Percentiles rank a stretch among this genome's conserved stretches.
These are phyloP conservation scores for Coemansia sp. DNA, from an alignment of 192 early-diverging fungal species.

Conservation along the genomic window DNA sequence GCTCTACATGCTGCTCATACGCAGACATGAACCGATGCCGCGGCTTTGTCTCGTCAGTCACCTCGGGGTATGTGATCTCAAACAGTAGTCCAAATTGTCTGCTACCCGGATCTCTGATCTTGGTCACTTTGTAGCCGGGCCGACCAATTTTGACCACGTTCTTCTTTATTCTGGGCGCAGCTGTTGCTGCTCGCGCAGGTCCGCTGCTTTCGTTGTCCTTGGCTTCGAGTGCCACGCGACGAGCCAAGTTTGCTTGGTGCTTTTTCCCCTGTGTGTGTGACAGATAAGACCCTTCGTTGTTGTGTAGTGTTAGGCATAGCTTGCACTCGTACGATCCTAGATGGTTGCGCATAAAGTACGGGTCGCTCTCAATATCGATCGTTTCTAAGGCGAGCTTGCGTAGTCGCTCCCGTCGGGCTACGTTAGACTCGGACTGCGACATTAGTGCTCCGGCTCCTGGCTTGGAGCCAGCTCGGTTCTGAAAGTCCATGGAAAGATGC, in stretches of 20 bases:
- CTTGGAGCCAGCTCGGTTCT: constrained; percentile 93
- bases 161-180: constrained; percentile 58
- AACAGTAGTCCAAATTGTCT: constrained; percentile 89
- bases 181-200: background rate
- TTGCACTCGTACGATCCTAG: constrained; percentile 81
- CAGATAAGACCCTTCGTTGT: constrained; percentile 92
- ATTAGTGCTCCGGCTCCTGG: constrained; percentile 87
- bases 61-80: constrained; percentile 94
- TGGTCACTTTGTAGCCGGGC: constrained; percentile 92
- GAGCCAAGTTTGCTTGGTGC: constrained; percentile 91
- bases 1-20: constrained; percentile 91
- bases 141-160: constrained; percentile 93
- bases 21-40: constrained; percentile 96
- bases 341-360: constrained; percentile 97
- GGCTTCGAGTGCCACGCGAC: constrained; percentile 86
- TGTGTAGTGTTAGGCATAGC: constrained; percentile 82
- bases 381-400: constrained; percentile 94
- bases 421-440: constrained; percentile 80
- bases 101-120: constrained; percentile 85
- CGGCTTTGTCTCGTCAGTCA: constrained; percentile 80
- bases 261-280: constrained; percentile 99
- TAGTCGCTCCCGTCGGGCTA: constrained; percentile 91
- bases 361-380: constrained; percentile 94
- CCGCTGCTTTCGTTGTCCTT: constrained; percentile 58
- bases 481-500: constrained; percentile 60